Percentiles rank a stretch among this genome's conserved stretches.
phyloP scores from a whole-genome alignment of 2,329 filamentous ascomycete genomes.

The Xylaria polymorpha region DNA sequence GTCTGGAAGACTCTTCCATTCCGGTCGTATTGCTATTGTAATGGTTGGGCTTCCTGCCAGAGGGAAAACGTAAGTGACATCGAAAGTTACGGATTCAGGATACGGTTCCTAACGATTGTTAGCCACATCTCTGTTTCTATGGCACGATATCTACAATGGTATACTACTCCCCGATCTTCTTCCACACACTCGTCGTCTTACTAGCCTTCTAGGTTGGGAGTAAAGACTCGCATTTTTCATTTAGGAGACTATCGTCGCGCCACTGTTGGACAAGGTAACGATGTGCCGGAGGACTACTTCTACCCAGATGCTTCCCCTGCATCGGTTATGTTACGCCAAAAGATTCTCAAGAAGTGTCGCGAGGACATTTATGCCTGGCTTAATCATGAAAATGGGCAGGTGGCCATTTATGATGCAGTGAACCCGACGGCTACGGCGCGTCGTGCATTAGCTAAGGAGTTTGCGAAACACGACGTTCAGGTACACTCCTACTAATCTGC shows the following conservation, averaged over 20 bases:
- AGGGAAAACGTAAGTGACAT: slow-evolving; percentile 84
- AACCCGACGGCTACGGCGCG: slow-evolving; percentile 89
- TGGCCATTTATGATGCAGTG: slow-evolving; percentile 98
- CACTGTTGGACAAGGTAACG: slow-evolving; percentile 83
- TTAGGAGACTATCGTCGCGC: slow-evolving; percentile 95
- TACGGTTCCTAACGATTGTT: slow-evolving; percentile 36
- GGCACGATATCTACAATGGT: slow-evolving; percentile 92
- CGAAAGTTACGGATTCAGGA: background rate
- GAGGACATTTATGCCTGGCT: slow-evolving; percentile 97
- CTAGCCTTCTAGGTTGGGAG: slow-evolving; percentile 75
- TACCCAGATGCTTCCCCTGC: slow-evolving; percentile 92
- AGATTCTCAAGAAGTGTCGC: slow-evolving; percentile 96
- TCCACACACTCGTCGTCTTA: slow-evolving; percentile 24
- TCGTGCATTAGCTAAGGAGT: slow-evolving; percentile 89
- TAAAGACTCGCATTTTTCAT: slow-evolving; percentile 98
- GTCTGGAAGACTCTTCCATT: slow-evolving; percentile 96
- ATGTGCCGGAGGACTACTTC: slow-evolving; percentile 97
- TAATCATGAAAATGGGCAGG: slow-evolving; percentile 96
- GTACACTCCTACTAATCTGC: slow-evolving; percentile 54
- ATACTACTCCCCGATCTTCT: slow-evolving; percentile 46
- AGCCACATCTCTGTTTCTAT: slow-evolving; percentile 96
- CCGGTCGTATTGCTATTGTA: slow-evolving; percentile 94
- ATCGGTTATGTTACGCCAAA: slow-evolving; percentile 93
- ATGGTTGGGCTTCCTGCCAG: slow-evolving; percentile 95
- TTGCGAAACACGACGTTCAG: slow-evolving; percentile 96